Conservation (phyloP, 1,284 basidiomycete species). For the Microbotryum saponariae region DNA sequence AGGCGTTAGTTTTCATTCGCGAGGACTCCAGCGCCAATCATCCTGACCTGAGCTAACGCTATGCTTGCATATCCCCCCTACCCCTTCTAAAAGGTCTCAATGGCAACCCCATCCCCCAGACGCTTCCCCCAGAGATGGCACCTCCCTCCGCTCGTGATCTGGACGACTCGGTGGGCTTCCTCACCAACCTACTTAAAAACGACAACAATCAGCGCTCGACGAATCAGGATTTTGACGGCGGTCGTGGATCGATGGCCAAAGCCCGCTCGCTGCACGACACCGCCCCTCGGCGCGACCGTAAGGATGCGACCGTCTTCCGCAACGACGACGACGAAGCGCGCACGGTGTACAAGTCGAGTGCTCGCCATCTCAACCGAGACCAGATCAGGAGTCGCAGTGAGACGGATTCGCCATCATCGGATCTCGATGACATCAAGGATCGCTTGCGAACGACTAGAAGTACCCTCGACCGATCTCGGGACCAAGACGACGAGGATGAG, state of each 20-base stretch:
- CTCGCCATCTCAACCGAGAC: conserved; percentile 79
- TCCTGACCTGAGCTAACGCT: not conserved
- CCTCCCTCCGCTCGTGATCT: conserved; percentile 90
- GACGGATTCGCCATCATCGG: conserved; percentile 57
- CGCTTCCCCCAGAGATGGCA: conserved; percentile 78
- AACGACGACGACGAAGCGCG: conserved; percentile 59
- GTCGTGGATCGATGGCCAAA: conserved; percentile 23
- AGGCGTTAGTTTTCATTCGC: conserved; percentile 56
- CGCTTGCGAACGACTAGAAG: conserved; percentile 73
- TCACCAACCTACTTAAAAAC: conserved; percentile 82
- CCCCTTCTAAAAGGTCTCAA: conserved; percentile 59
- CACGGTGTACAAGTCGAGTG: conserved; percentile 66
- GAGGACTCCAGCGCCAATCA: conserved; percentile 2
- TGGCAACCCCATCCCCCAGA: conserved; percentile 81
- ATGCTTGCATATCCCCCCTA: not conserved
- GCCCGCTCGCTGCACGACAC: conserved; percentile 37
- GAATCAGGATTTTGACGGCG: conserved; percentile 33
- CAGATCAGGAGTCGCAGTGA: conserved; percentile 68
- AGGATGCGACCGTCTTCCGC: conserved; percentile 90
- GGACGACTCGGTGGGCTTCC: conserved; percentile 80
- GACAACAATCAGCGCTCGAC: conserved; percentile 59
- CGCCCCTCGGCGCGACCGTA: conserved; percentile 47
- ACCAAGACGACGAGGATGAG: conserved; percentile 71
- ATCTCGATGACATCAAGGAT: conserved; percentile 79
- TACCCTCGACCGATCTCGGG: conserved; percentile 67